Conservation (phyloP, 2,329 filamentous ascomycete genomes). For the Trichoderma citrinoviride region DNA sequence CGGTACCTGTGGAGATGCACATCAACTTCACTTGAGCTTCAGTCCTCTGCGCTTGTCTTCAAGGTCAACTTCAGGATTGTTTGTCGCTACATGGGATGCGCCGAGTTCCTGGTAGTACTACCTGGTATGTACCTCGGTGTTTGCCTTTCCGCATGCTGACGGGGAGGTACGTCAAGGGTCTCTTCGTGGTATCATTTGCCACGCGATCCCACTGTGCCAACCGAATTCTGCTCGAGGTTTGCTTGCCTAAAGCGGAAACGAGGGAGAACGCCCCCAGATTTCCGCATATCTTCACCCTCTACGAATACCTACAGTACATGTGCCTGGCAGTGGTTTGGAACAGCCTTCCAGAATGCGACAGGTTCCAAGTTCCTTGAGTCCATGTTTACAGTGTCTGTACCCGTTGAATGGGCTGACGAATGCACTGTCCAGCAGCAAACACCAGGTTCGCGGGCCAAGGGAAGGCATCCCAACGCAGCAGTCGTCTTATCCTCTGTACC, state of each 20-base stretch:
- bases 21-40: background rate
- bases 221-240: background rate
- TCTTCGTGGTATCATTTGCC: background rate
- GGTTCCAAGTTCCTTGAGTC: too few relatives aligned
- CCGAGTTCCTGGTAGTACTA: background rate
- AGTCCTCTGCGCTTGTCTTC: background rate
- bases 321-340: background rate
- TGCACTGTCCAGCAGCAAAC: too few relatives aligned
- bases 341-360: too few relatives aligned
- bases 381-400: too few relatives aligned
- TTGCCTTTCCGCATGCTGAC: background rate
- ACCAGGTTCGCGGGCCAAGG: too few relatives aligned
- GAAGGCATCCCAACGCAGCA: too few relatives aligned
- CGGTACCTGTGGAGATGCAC: too few relatives aligned
- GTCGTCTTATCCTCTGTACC: too few relatives aligned
- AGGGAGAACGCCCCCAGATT: background rate
- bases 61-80: background rate
- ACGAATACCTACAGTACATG: background rate
- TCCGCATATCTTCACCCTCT: background rate
- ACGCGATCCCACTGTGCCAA: background rate
- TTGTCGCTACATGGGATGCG: background rate
- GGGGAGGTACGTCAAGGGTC: background rate
- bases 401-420: too few relatives aligned
- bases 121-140: background rate
- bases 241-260: slow-evolving; percentile 15